phyloP scores from a whole-genome alignment of 306 rosid species.

The Acacia acuminata region DNA sequence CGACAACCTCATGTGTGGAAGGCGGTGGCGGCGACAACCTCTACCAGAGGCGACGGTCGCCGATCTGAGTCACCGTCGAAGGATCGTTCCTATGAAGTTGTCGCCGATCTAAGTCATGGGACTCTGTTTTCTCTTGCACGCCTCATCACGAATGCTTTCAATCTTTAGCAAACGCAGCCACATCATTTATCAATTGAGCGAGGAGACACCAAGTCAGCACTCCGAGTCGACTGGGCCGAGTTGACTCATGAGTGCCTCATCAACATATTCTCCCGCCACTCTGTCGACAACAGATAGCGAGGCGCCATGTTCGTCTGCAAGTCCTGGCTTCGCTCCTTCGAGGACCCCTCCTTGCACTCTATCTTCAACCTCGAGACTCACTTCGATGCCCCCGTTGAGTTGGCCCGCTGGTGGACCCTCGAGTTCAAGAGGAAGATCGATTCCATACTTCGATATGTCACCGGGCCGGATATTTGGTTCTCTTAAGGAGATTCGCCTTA shows the following conservation, averaged over 20 bases:
- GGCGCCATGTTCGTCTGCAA: conserved; percentile 77
- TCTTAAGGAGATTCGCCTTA: conserved; percentile 59
- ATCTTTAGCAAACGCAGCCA: no score
- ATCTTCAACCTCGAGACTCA: conserved; percentile 63
- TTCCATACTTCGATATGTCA: conserved; percentile 73
- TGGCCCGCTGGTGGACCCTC: conserved; percentile 63
- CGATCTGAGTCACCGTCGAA: no score
- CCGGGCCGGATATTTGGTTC: conserved; percentile 38
- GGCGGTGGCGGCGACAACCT: no score
- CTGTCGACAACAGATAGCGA: conserved; percentile 67
- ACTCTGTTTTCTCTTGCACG: no score
- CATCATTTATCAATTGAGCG: no score
- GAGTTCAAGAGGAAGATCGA: conserved; percentile 67
- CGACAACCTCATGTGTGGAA: no score
- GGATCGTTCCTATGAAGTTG: no score
- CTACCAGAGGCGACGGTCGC: no score
- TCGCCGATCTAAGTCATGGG: no score
- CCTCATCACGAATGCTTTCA: no score
- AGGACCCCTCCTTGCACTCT: conserved; percentile 65
- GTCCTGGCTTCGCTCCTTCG: conserved; percentile 68
- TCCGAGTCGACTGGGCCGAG: conserved; percentile 62
- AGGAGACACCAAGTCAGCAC: conserved; percentile 28
- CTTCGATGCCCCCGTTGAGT: conserved; percentile 49
- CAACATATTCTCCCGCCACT: conserved; percentile 73
- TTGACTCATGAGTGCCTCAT: conserved; percentile 74